phyloP scores from a whole-genome alignment of 352 stramenopile species.

The Pythium monospermum region DNA sequence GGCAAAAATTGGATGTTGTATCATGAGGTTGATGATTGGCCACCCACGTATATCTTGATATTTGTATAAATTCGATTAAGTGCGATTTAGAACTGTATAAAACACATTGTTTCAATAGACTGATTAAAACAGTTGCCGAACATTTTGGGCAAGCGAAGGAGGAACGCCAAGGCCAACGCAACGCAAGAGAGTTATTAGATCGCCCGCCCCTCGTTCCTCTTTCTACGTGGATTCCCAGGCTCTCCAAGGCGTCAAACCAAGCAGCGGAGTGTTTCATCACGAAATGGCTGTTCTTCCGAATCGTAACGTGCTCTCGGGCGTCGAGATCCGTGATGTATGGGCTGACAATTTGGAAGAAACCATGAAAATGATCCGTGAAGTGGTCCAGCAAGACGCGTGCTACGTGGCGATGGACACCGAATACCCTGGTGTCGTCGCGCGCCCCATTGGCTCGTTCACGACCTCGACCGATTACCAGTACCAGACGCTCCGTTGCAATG shows the following conservation, averaged over 20 bases:
- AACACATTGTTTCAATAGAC: too few relatives aligned
- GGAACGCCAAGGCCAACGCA: background rate
- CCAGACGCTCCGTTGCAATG: conserved; percentile 97
- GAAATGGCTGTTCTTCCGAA: conserved; percentile 27
- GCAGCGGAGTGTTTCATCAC: too few relatives aligned
- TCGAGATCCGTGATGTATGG: conserved; percentile 96
- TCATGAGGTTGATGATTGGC: background rate
- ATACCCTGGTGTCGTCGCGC: conserved; percentile 98
- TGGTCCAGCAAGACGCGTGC: conserved; percentile 94
- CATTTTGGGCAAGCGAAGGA: background rate
- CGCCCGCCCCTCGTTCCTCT: too few relatives aligned
- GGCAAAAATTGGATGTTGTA: too few relatives aligned
- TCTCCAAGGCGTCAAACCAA: too few relatives aligned
- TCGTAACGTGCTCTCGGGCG: conserved; percentile 54
- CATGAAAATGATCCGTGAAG: conserved; percentile 95
- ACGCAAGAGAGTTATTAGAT: too few relatives aligned
- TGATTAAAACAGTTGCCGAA: background rate
- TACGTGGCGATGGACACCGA: conserved; percentile 99
- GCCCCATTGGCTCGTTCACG: conserved; percentile 94
- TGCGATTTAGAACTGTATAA: background rate
- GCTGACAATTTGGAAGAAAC: conserved; percentile 90
- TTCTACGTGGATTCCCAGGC: conserved; percentile 5
- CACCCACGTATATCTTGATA: background rate
- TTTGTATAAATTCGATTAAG: conserved; percentile 1
- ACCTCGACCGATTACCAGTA: conserved; percentile 98